These are phyloP conservation scores for Astrephomene gubernaculifera DNA, from an alignment of 139 green algal genomes.

Conservation along the genomic window DNA sequence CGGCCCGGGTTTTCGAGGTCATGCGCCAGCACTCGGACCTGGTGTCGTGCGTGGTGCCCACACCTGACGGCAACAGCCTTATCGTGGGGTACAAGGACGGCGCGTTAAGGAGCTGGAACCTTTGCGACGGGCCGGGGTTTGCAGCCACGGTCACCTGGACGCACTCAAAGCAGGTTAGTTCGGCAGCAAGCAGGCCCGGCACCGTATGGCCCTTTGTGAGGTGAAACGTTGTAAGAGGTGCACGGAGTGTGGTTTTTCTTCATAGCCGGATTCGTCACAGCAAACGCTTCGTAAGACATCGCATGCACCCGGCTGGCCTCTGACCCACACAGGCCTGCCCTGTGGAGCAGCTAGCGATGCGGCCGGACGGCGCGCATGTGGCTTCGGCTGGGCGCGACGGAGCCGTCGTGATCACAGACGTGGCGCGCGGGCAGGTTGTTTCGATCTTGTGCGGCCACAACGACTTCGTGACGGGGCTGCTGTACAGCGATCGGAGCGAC, in stretches of 20 bases:
- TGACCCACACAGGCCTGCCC: conserved; percentile 10
- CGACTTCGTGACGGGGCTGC: conserved; percentile 37
- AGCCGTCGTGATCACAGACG: conserved; percentile 25
- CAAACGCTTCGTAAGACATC: not conserved
- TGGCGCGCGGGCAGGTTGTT: not conserved
- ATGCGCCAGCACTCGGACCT: conserved; percentile 43
- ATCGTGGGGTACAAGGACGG: conserved; percentile 55
- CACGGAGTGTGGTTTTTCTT: conserved; percentile 4
- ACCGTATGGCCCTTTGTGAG: not conserved
- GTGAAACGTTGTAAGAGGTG: no score
- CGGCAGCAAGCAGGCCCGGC: not conserved
- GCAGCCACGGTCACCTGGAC: conserved; percentile 22
- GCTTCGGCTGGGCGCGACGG: conserved; percentile 36
- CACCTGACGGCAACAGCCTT: conserved; percentile 13
- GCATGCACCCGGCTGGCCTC: not conserved
- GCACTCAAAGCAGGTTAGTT: conserved; percentile 27
- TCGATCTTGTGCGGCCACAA: conserved; percentile 9
- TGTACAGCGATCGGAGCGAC: conserved; percentile 31
- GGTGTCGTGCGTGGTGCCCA: conserved; percentile 10
- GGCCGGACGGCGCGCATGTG: conserved; percentile 19
- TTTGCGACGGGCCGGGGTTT: conserved; percentile 25
- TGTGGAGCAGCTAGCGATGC: conserved; percentile 33
- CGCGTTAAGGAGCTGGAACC: conserved; percentile 43
- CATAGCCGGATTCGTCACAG: not conserved
- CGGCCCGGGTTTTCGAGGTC: conserved; percentile 45